These are phyloP conservation scores for Phytomonas sp. DNA, from an alignment of 208 protist species.

Conservation along the genomic window DNA sequence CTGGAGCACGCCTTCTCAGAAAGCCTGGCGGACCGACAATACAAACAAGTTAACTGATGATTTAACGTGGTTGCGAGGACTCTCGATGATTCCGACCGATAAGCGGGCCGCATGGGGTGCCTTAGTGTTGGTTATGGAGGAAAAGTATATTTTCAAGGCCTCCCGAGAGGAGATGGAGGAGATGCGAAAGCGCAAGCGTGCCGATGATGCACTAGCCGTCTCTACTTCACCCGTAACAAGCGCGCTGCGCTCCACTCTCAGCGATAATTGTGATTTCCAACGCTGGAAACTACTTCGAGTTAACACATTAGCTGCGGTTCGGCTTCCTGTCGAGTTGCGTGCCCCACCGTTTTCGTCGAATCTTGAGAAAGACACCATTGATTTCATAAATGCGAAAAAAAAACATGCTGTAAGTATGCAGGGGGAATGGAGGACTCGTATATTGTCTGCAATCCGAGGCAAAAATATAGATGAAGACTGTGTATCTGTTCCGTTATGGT, in stretches of 20 bases:
- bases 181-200: slow-evolving; percentile 24
- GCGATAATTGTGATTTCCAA: slow-evolving; percentile 47
- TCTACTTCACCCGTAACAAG: not conserved
- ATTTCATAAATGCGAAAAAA: slow-evolving; percentile 44
- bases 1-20: slow-evolving; percentile 51
- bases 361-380: slow-evolving; percentile 43
- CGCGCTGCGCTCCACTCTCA: slow-evolving; percentile 19
- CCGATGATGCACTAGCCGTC: slow-evolving; percentile 10
- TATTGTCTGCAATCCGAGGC: slow-evolving; percentile 12
- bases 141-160: slow-evolving; percentile 48
- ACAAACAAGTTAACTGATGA: slow-evolving; percentile 28
- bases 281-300: slow-evolving; percentile 39
- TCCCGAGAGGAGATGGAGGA: slow-evolving; percentile 21
- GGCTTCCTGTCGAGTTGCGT: slow-evolving; percentile 50
- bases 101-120: slow-evolving; percentile 43
- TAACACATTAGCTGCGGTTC: slow-evolving; percentile 39
- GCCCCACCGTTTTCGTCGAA: slow-evolving; percentile 42
- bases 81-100: slow-evolving; percentile 33
- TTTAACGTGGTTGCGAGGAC: slow-evolving; percentile 51
- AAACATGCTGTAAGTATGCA: slow-evolving; percentile 35
- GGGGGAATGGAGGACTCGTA: slow-evolving; percentile 30
- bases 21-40: slow-evolving; percentile 60
- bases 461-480: slow-evolving; percentile 5
- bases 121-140: slow-evolving; percentile 51
- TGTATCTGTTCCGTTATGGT: slow-evolving; percentile 57